These are phyloP conservation scores for Leccinum truebloodii DNA, from an alignment of 768 basidiomycete genomes.

Conservation along the genomic window DNA sequence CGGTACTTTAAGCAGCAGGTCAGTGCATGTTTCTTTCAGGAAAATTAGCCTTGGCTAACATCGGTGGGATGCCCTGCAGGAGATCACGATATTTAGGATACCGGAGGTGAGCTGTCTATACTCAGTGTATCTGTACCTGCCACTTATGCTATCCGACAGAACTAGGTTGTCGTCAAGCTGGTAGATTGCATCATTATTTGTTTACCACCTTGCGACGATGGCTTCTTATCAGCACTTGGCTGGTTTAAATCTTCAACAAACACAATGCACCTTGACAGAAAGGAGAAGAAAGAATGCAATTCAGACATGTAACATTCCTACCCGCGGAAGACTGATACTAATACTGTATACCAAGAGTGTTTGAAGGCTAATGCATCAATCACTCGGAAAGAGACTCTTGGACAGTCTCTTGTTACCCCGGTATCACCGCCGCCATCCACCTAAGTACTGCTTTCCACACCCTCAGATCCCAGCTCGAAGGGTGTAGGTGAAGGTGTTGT, in stretches of 20 bases:
- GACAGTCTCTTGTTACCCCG: conserved; percentile 8
- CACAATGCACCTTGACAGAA: neutral
- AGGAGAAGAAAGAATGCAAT: conserved; percentile 1
- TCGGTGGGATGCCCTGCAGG: conserved; percentile 39
- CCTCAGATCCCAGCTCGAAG: conserved; percentile 27
- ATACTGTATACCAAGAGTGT: conserved; percentile 14
- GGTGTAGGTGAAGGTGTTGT: conserved; percentile 36
- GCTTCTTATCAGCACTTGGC: neutral
- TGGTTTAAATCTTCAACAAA: conserved; percentile 8
- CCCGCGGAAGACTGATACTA: conserved; percentile 10
- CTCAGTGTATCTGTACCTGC: neutral
- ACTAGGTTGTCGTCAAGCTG: conserved; percentile 28
- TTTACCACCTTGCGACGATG: conserved; percentile 5
- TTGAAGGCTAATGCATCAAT: conserved; percentile 1
- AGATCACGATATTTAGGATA: conserved; percentile 90
- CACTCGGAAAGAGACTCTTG: neutral
- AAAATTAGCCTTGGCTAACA: conserved; percentile 1
- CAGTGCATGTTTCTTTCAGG: conserved; percentile 10
- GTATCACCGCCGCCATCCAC: conserved; percentile 21
- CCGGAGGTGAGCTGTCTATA: conserved; percentile 59
- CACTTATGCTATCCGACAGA: conserved; percentile 29
- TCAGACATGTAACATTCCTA: conserved; percentile 2
- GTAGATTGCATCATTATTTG: conserved; percentile 6
- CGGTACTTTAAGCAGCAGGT: conserved; percentile 98
- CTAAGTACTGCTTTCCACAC: neutral